Evolutionary conservation across 805 yeast species (phyloP).

Genomic region (Candida suzukii): DNA sequence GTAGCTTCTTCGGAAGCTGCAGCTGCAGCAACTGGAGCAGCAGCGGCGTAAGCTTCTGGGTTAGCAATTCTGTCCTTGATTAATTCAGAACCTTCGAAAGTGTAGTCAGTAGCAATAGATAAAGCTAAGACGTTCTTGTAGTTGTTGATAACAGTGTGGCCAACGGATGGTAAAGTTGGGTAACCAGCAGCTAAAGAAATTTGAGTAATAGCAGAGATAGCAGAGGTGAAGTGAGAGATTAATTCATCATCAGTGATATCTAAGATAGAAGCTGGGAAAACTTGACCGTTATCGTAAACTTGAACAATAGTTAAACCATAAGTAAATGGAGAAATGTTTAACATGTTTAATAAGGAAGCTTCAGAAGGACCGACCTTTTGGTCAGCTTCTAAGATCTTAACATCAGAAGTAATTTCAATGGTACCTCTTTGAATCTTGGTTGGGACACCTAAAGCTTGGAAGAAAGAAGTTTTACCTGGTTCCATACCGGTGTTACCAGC

Average conservation of each 20-base stretch:
- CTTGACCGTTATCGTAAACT: conserved; percentile 98
- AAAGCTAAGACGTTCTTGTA: conserved; percentile 98
- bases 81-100: conserved; percentile 98
- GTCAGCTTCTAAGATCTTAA: conserved; percentile 86
- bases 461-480: conserved; percentile 99
- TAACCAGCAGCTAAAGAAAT: conserved; percentile 95
- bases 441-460: conserved; percentile 99
- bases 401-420: conserved; percentile 97
- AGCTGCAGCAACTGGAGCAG: conserved; percentile 96
- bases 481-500: conserved; percentile 99
- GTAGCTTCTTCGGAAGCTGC: conserved; percentile 46
- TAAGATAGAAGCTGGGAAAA: conserved; percentile 93
- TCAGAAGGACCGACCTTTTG: conserved; percentile 97
- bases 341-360: conserved; percentile 97
- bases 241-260: conserved; percentile 98
- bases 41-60: conserved; percentile 99
- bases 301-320: conserved; percentile 95
- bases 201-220: conserved; percentile 89
- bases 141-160: conserved; percentile 97
- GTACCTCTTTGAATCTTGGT: conserved; percentile 99
- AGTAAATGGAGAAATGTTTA: conserved; percentile 99
- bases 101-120: conserved; percentile 97
- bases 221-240: conserved; percentile 84
- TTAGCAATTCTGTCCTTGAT: conserved; percentile 99
- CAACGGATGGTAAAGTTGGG: conserved; percentile 99